Percentiles rank a stretch among this genome's conserved stretches.
These are phyloP conservation scores for Mycena metata DNA, from an alignment of 768 basidiomycete species.

Conservation along the genomic window DNA sequence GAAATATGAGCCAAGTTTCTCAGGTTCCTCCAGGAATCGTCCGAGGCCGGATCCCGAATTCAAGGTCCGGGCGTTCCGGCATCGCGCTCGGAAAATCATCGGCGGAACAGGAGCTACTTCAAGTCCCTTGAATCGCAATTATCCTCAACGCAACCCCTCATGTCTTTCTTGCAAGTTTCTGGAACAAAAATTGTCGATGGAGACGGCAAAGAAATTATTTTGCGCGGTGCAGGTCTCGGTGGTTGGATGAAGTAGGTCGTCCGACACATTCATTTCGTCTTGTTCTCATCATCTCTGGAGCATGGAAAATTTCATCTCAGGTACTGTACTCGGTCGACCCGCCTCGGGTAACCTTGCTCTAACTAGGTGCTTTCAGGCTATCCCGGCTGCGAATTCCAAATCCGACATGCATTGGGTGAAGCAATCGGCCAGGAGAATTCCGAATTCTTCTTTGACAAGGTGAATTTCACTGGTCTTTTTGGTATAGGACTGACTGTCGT, in stretches of 20 bases:
- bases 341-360: neutral
- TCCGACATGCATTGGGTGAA: conserved; percentile 76
- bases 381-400: conserved; percentile 86
- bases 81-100: conserved; percentile 26
- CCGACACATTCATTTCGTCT: conserved; percentile 22
- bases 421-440: conserved; percentile 77
- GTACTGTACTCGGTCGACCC: conserved; percentile 51
- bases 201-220: conserved; percentile 66
- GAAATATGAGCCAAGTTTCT: neutral
- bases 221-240: conserved; percentile 81
- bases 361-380: conserved; percentile 59
- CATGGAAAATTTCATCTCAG: conserved; percentile 85
- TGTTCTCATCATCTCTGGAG: conserved; percentile 47
- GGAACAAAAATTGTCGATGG: conserved; percentile 73
- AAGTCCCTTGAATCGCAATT: neutral
- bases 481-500: conserved; percentile 6
- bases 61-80: neutral
- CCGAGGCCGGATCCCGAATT: neutral
- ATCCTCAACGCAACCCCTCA: conserved; percentile 40
- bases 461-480: conserved; percentile 41
- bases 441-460: conserved; percentile 89
- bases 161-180: conserved; percentile 68
- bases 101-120: conserved; percentile 29
- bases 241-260: conserved; percentile 87
- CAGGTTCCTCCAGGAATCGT: conserved; percentile 9